phyloP scores from a whole-genome alignment of 306 rosid genomes.

The Quercus ilex region DNA sequence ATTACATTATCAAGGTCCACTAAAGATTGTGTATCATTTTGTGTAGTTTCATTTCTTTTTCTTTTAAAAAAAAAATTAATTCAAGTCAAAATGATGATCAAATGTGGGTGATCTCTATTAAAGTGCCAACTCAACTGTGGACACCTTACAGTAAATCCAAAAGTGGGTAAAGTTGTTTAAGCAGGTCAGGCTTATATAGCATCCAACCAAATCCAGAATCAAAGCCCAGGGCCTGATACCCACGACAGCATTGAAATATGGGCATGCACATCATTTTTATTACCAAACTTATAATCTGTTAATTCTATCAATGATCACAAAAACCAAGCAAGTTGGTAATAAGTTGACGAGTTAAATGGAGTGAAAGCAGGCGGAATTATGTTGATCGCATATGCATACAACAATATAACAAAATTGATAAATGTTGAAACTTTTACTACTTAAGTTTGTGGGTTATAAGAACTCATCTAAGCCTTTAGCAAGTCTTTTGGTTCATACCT shows the following conservation, averaged over 20 bases:
- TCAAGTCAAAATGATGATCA: neutral
- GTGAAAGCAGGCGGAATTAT: neutral
- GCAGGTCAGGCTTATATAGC: neutral
- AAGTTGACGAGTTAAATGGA: neutral
- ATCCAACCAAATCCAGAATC: neutral
- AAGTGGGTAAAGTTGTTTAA: neutral
- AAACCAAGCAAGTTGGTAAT: neutral
- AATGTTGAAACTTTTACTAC: neutral
- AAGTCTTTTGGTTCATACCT: slow-evolving; percentile 3
- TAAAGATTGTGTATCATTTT: too few species aligned
- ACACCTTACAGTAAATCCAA: neutral
- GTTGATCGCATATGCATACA: neutral
- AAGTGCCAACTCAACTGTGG: neutral
- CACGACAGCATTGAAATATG: neutral
- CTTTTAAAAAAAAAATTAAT: too few species aligned
- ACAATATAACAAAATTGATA: neutral
- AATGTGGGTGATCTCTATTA: neutral
- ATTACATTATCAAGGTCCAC: neutral
- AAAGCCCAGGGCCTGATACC: neutral
- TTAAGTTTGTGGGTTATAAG: neutral
- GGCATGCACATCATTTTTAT: neutral
- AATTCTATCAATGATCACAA: neutral
- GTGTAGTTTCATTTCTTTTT: too few species aligned
- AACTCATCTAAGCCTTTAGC: neutral
- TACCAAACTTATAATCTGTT: neutral